Percentiles rank a stretch among this genome's conserved stretches.
Evolutionary conservation across 2,329 filamentous ascomycete genomes (phyloP).

Genomic region (Fusarium algeriense): DNA sequence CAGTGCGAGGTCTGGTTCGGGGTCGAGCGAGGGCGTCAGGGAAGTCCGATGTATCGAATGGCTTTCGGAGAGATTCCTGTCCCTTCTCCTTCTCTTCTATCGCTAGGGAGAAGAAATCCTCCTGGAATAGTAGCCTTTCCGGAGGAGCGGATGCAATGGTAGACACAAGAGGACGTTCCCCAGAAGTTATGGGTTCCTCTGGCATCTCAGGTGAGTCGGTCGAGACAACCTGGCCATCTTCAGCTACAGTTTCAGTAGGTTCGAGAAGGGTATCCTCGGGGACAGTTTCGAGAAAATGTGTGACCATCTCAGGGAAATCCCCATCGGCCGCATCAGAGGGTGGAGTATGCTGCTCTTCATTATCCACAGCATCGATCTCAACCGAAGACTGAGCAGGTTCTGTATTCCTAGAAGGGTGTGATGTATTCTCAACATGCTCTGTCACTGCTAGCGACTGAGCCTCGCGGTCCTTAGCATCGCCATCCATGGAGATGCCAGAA

Average conservation of each 20-base stretch:
- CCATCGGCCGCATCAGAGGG: slow-evolving; percentile 9
- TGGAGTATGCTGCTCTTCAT: slow-evolving; percentile 14
- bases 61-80: slow-evolving; percentile 23
- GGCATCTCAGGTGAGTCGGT: slow-evolving; percentile 6
- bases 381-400: background rate
- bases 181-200: background rate
- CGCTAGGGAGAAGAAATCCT: slow-evolving; percentile 25
- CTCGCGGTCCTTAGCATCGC: slow-evolving; percentile 32
- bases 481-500: slow-evolving; percentile 42
- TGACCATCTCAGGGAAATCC: slow-evolving; percentile 18
- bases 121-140: slow-evolving; percentile 28
- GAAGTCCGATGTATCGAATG: slow-evolving; percentile 32
- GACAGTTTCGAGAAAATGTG: slow-evolving; percentile 38
- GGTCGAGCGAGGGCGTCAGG: slow-evolving; percentile 25
- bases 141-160: slow-evolving; percentile 34
- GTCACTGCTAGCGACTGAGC: background rate
- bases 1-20: slow-evolving; percentile 33
- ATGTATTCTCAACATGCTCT: slow-evolving; percentile 15
- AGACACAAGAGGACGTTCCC: slow-evolving; percentile 23
- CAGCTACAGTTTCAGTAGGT: slow-evolving; percentile 9
- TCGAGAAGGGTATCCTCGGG: slow-evolving; percentile 38
- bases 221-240: slow-evolving; percentile 10
- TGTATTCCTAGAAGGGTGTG: background rate
- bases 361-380: background rate
- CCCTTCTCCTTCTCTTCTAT: slow-evolving; percentile 31